A percentile compares a stretch with the other conserved stretches of the same genome.
Conservation (phyloP, 1,139 yeast species). For the Scheffersomyces parashehatae region DNA sequence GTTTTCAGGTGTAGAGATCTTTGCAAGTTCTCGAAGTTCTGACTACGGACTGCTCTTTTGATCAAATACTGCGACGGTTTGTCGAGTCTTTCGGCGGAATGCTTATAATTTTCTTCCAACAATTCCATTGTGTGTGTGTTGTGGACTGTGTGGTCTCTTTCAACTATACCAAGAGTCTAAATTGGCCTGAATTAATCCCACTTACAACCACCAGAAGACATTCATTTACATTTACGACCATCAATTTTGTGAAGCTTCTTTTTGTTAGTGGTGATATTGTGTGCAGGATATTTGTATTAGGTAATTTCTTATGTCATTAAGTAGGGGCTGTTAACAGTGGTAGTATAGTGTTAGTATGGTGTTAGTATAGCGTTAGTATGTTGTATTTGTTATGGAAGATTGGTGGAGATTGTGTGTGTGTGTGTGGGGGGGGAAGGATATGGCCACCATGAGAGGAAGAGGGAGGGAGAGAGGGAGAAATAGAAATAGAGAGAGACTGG, state of each 20-base stretch:
- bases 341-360: too few relatives aligned
- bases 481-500: too few relatives aligned
- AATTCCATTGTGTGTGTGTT: constrained; percentile 36
- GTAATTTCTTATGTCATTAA: not conserved
- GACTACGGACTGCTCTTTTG: constrained; percentile 65
- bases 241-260: not conserved
- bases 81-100: constrained; percentile 66
- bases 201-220: too few relatives aligned
- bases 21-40: constrained; percentile 58
- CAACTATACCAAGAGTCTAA: not conserved
- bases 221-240: not conserved
- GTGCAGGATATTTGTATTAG: not conserved
- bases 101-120: constrained; percentile 55
- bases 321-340: too few relatives aligned
- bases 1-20: constrained; percentile 69
- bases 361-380: too few relatives aligned
- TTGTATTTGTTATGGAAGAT: too few relatives aligned
- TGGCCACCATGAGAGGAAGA: too few relatives aligned
- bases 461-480: too few relatives aligned
- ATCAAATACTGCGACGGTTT: constrained; percentile 76
- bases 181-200: too few relatives aligned
- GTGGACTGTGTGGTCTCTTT: not conserved
- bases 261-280: not conserved
- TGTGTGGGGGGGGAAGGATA: too few relatives aligned
- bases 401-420: too few relatives aligned